Percentiles rank a stretch among this genome's conserved stretches.
These are phyloP conservation scores for Penicillium ucsense DNA, from an alignment of 495 filamentous ascomycete species.

Conservation along the genomic window DNA sequence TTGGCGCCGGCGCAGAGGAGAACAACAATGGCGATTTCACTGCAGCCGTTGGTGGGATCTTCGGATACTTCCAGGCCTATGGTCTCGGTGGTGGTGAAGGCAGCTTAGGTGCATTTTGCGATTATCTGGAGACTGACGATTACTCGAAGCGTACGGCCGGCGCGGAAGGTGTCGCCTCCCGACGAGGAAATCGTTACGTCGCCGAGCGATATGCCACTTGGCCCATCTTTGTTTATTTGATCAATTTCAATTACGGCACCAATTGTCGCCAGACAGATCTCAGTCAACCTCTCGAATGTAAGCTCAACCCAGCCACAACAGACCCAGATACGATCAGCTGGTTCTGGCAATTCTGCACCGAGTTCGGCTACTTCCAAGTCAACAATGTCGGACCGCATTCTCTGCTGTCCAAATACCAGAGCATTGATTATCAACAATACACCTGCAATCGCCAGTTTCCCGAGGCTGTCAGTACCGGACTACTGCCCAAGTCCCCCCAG, in stretches of 20 bases:
- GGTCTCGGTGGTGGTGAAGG: conserved; percentile 33
- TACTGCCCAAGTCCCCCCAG: conserved; percentile 34
- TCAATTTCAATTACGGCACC: conserved; percentile 33
- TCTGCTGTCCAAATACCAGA: conserved; percentile 43
- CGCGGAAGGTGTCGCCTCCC: conserved; percentile 27
- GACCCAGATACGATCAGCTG: conserved; percentile 38
- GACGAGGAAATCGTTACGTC: conserved; percentile 29
- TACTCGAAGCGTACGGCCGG: conserved; percentile 13
- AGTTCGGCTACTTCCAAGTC: conserved; percentile 48
- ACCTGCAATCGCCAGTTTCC: conserved; percentile 47
- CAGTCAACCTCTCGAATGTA: conserved; percentile 22
- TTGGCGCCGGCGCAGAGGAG: conserved; percentile 37
- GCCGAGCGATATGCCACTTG: conserved; percentile 40
- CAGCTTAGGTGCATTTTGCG: conserved; percentile 36
- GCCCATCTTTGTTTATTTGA: conserved; percentile 27
- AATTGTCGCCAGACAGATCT: conserved; percentile 32
- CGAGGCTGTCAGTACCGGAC: conserved; percentile 29
- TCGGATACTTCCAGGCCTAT: conserved; percentile 37
- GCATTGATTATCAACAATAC: conserved; percentile 38
- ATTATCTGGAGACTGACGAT: conserved; percentile 33
- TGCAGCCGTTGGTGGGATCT: conserved; percentile 30
- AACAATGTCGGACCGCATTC: conserved; percentile 41
- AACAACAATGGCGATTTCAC: conserved; percentile 45
- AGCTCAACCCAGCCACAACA: conserved; percentile 24
- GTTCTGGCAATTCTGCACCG: conserved; percentile 53